These are phyloP conservation scores for Lactarius deliciosus DNA, from an alignment of 768 basidiomycete genomes.

Conservation along the genomic window DNA sequence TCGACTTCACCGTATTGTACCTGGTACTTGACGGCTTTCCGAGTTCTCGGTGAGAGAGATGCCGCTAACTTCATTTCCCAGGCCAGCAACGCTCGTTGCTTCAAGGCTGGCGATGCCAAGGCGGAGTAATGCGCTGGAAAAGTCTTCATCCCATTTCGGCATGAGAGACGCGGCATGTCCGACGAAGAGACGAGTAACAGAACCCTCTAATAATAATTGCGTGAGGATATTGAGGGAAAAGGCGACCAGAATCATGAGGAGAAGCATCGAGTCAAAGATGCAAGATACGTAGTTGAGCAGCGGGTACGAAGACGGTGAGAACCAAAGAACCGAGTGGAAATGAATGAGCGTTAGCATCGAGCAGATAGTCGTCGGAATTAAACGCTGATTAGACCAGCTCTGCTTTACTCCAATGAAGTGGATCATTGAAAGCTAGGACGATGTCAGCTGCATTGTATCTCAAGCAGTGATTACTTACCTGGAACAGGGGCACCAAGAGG, in stretches of 20 bases:
- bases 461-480: conserved; percentile 42
- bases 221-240: conserved; percentile 60
- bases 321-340: conserved; percentile 63
- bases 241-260: conserved; percentile 58
- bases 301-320: conserved; percentile 53
- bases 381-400: conserved; percentile 62
- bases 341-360: conserved; percentile 61
- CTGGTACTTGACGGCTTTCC: conserved; percentile 27
- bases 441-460: conserved; percentile 5
- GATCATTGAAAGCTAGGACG: conserved; percentile 53
- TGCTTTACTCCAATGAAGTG: conserved; percentile 67
- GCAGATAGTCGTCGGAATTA: conserved; percentile 65
- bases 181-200: conserved; percentile 58
- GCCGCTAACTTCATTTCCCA: conserved; percentile 70
- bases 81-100: conserved; percentile 66
- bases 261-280: conserved; percentile 64
- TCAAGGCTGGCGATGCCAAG: conserved; percentile 75
- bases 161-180: conserved; percentile 45
- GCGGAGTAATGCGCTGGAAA: conserved; percentile 66
- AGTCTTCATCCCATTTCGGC: conserved; percentile 69
- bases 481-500: conserved; percentile 68
- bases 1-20: conserved; percentile 39
- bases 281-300: conserved; percentile 74
- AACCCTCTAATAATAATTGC: conserved; percentile 63
- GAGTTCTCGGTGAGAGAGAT: conserved; percentile 37